Evolutionary conservation across 352 stramenopile species (phyloP), one percentile per base, ranked within the genome.

Genomic region (Phytophthora foliorum): DNA sequence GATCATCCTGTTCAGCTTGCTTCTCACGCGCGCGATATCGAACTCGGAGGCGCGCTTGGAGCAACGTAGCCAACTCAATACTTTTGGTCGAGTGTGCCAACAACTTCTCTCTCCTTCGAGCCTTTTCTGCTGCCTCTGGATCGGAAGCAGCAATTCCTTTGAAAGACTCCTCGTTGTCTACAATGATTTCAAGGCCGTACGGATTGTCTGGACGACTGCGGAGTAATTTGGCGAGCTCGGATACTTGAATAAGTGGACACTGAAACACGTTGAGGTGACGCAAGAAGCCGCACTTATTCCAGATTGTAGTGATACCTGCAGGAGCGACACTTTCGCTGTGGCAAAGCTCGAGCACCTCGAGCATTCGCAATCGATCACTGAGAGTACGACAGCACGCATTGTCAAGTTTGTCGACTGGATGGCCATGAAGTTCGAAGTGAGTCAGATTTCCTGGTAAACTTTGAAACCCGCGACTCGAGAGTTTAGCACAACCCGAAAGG

Each of bases 111-210:
- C 86, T 61, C n/a, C 48, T 67, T 44, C 77, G 75, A 31, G 73
- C 72, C 31, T 76, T 76, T 27, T 62, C 27, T 13, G 81, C 80
- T 10, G 39, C 66, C 5, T 83, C 58, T 5, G 68, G 42, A 56
- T 89, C 78, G 0, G 75, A 49, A 11, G 77, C 69, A 27, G 77
- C 74, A 25, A 93, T 67, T 7, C 86, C 86, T 22, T 46, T 74
- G 36, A 91, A 92, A 0, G 31, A 24, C 19, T 63, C 61, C 0
- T 68, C 51, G 4, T 60, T n/a, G 29, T 93, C 83, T 10, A 76
- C 69, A n/a, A 93, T 81, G 0, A 93, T 51, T 48, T 84, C 79
- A 16, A 91, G 45, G 0, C 34, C 51, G 51, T 91, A 93, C 17
- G 63, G 56, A 36, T 84, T 82, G 10, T 91, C 89, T 17, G 61